Evolutionary conservation across 129 eudicot genomes (phyloP), one percentile per base, ranked within the genome.

Genomic region (Kitagawia praeruptora): DNA sequence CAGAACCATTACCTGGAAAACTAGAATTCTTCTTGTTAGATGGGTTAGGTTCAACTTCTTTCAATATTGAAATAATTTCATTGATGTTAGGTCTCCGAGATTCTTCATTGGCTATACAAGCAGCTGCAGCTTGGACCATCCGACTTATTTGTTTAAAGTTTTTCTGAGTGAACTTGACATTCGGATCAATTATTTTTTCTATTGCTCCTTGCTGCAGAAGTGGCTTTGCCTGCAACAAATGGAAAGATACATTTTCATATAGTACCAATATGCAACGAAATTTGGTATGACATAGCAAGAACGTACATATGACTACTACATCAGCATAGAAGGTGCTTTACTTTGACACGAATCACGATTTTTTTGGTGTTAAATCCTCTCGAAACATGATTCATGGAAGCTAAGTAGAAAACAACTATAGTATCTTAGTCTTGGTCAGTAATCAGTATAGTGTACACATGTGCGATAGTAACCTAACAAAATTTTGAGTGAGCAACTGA

Each of bases 51-150:
- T 86, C 85, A 12, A 79, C 80, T 86, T 94, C 97, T 53, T 87
- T 90, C 34, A 96, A 46, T 69, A 92, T 86, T 1, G 89, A 56
- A 31, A 92, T 80, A 42, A 91, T 80, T 74, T 83, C 89, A 25
- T 84, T 81, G 13, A 96, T 89, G 48, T 83, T 80, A 2, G 99
- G 92, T 86, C 99, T 85, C 11, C 83, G 82, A 10, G 96, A 87
- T 84, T 96, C 99, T 86, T 96, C 96, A 6, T 80, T 87, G 85
- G 84, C 83, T 88, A 92, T 76, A 80, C 99, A 96, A 14, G 96
- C 93, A 70, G 76, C 81, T 75, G 99, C 97, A 18, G 99, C 99
- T 76, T 87, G 86, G 63, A 86, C 86, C 99, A 96, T 92, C 34
- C 82, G 87, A 0, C 92, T 34, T 37, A 96, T 80, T 67, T 90